Evolutionary conservation across 805 yeast species (phyloP).

Genomic region (Metschnikowia dekortorum): DNA sequence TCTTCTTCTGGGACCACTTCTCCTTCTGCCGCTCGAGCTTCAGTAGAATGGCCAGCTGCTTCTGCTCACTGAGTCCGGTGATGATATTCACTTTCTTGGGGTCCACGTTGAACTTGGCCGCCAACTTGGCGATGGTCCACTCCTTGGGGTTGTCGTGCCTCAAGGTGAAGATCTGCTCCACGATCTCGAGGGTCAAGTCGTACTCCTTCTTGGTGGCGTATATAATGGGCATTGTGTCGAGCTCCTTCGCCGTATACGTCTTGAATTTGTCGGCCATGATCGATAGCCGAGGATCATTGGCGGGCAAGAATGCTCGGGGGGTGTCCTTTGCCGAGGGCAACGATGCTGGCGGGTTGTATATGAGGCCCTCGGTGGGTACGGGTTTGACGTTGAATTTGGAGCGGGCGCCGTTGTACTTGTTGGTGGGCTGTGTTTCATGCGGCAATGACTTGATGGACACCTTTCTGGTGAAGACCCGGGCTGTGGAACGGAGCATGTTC

Average conservation of each 20-base stretch:
- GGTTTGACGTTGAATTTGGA: constrained; percentile 66
- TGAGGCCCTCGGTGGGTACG: constrained; percentile 56
- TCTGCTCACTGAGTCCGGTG: constrained; percentile 40
- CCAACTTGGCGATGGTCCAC: constrained; percentile 62
- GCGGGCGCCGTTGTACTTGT: constrained; percentile 54
- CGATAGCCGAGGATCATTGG: constrained; percentile 51
- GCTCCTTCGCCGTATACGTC: constrained; percentile 29
- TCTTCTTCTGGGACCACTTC: constrained; percentile 47
- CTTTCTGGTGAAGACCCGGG: constrained; percentile 12
- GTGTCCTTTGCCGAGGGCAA: constrained; percentile 51
- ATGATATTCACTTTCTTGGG: constrained; percentile 32
- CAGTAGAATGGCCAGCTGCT: constrained; percentile 41
- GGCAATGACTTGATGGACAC: constrained; percentile 24
- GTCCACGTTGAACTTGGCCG: constrained; percentile 54
- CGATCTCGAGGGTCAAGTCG: constrained; percentile 54
- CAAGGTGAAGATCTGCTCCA: constrained; percentile 51
- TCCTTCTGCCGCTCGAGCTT: constrained; percentile 44
- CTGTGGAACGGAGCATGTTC: constrained; percentile 6
- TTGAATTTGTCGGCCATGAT: constrained; percentile 25
- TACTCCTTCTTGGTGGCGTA: constrained; percentile 38
- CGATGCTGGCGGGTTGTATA: constrained; percentile 58
- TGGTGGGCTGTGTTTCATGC: constrained; percentile 40
- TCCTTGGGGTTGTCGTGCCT: constrained; percentile 54
- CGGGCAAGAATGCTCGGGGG: constrained; percentile 67
- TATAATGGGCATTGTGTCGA: constrained; percentile 39